Base-by-base conservation (phyloP, 305 asterid species). In the Fraxinus dipetala region DNA sequence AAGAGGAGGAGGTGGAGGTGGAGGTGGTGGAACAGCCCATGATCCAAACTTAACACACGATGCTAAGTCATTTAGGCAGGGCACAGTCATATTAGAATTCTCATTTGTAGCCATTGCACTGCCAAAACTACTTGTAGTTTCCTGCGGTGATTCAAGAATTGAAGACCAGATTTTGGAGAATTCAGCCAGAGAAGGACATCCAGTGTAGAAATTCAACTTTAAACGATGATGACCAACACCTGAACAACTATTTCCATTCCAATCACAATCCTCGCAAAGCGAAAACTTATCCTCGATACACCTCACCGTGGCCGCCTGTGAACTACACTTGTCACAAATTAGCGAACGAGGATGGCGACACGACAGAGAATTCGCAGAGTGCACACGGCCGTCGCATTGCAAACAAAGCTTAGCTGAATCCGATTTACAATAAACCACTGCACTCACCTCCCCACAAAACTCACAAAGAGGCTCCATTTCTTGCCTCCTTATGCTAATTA, bases 381-480 rank as follows among this genome's bases (percentile, higher is more conserved):
- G 98, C 1, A 94, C 92, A 72, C 45, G 18, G 69, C 78, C 65
- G 78, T 94, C 98, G 80, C 98, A 94, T 10, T 84, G 79, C 82
- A 92, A 76, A 65, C 98, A 94, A 1, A 94, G 92, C 81, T 81
- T 80, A 2, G 93, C 97, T 16, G 85, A 72, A 84, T 94, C 98
- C 59, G 93, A 84, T 83, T 84, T 90, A 87, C 97, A 92, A 81
- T 91, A 92, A 18, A 94, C 94, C 43, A 88, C 85, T 59, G 94
- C 97, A 79, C 88, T 86, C 48, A 61, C 85, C 38, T 69, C 86
- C 38, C 85, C 84, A 77, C 98, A 94, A 78, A 80, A 84, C 84
- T 91, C 98, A 78, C 98, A 94, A 56, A 82, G 10, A 22, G 86
- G 87, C 82, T 90, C 93, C 74, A 67, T 67, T 67, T 28, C 35